phyloP scores from a whole-genome alignment of 371 early-diverging fungal genomes.

The Apophysomyces trapeziformis region DNA sequence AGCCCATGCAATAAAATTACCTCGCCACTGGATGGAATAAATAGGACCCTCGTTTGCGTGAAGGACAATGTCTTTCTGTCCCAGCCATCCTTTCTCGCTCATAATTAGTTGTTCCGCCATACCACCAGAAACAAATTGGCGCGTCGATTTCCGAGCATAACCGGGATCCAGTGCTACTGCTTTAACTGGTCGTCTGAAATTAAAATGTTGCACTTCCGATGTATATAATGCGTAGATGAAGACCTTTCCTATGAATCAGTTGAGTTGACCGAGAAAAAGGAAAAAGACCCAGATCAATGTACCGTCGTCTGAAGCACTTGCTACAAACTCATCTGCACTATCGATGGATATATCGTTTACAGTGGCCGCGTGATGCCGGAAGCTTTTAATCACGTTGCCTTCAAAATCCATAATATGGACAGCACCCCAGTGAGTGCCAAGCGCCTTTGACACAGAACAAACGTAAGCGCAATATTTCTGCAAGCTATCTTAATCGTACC shows the following conservation, averaged over 20 bases:
- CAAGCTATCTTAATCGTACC: conserved; percentile 46
- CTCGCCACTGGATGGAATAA: conserved; percentile 84
- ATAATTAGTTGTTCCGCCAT: conserved; percentile 85
- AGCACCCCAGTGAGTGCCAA: conserved; percentile 96
- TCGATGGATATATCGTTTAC: conserved; percentile 90
- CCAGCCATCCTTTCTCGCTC: conserved; percentile 74
- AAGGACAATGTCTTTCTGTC: conserved; percentile 74
- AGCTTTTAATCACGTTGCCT: conserved; percentile 85
- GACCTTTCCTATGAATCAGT: conserved; percentile 64
- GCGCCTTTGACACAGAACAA: conserved; percentile 54
- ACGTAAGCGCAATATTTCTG: not conserved
- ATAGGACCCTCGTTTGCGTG: conserved; percentile 91
- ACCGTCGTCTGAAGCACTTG: conserved; percentile 94
- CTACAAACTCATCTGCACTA: conserved; percentile 84
- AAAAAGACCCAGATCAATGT: conserved; percentile 12
- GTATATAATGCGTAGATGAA: conserved; percentile 76
- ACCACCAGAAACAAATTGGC: conserved; percentile 90
- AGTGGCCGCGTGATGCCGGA: conserved; percentile 78
- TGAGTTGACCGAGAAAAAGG: conserved; percentile 5
- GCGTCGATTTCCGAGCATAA: conserved; percentile 71
- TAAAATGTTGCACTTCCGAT: conserved; percentile 61
- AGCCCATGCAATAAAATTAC: conserved; percentile 89
- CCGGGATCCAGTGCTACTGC: conserved; percentile 89
- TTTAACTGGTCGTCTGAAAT: conserved; percentile 88
- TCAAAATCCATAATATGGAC: conserved; percentile 91